phyloP scores from a whole-genome alignment of 179 eudicot genomes.

The Gypsophila paniculata region DNA sequence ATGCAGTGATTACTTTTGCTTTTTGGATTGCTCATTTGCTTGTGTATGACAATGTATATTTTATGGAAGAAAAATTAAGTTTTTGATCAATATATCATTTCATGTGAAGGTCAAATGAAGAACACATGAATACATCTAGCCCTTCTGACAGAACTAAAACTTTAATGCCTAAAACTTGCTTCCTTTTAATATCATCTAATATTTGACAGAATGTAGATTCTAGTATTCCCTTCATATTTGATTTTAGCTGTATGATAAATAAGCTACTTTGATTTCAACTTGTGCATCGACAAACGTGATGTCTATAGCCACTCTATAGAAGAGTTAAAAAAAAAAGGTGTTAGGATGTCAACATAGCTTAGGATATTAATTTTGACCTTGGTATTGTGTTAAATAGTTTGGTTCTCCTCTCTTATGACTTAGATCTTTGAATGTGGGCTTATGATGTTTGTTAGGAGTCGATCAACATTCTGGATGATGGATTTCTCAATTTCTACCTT shows the following conservation, averaged over 20 bases:
- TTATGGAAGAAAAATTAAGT: constrained; percentile 10
- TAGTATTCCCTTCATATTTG: constrained; percentile 6
- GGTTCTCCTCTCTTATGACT: too few species aligned
- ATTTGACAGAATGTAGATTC: not conserved
- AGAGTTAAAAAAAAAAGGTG: too few species aligned
- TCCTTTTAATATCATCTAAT: not conserved
- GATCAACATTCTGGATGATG: too few species aligned
- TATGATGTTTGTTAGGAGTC: too few species aligned
- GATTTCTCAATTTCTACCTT: too few species aligned
- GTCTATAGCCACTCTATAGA: too few species aligned
- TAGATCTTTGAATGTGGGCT: too few species aligned
- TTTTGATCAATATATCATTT: not conserved
- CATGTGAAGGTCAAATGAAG: not conserved
- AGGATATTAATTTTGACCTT: too few species aligned
- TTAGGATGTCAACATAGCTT: too few species aligned
- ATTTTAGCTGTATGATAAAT: not conserved
- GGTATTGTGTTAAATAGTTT: too few species aligned
- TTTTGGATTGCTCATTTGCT: not conserved
- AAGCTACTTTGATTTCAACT: not conserved
- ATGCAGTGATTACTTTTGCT: not conserved
- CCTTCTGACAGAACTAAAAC: not conserved
- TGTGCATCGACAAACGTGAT: too few species aligned
- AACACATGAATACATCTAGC: constrained; percentile 7
- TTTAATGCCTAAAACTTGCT: not conserved
- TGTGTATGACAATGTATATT: not conserved